Evolutionary conservation across 2,329 filamentous ascomycete genomes (phyloP).

Genomic region (Colletotrichum viniferum): DNA sequence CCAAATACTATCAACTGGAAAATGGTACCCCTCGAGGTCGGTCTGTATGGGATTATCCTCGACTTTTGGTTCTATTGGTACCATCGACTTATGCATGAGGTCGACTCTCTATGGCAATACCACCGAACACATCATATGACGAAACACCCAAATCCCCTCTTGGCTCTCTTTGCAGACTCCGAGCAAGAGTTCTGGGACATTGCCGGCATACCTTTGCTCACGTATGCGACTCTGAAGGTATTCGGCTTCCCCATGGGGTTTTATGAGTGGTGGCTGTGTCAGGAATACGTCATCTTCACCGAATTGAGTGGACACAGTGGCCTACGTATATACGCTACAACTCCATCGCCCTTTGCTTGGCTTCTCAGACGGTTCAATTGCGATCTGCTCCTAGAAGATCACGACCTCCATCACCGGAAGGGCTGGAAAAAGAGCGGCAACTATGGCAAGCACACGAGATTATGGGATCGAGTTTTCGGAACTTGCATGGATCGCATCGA

Average conservation of each 20-base stretch:
- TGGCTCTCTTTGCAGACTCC: slow-evolving; percentile 44
- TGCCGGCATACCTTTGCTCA: slow-evolving; percentile 41
- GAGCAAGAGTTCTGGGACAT: slow-evolving; percentile 49
- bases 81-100: slow-evolving; percentile 45
- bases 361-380: slow-evolving; percentile 33
- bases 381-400: slow-evolving; percentile 47
- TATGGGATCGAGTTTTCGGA: slow-evolving; percentile 41
- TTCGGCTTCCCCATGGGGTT: slow-evolving; percentile 47
- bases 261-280: slow-evolving; percentile 51
- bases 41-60: slow-evolving; percentile 44
- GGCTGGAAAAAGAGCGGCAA: slow-evolving; percentile 42
- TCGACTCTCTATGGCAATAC: slow-evolving; percentile 42
- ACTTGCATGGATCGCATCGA: slow-evolving; percentile 42
- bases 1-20: slow-evolving; percentile 33
- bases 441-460: slow-evolving; percentile 41
- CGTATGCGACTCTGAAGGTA: slow-evolving; percentile 37
- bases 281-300: slow-evolving; percentile 45
- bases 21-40: slow-evolving; percentile 42
- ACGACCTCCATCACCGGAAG: slow-evolving; percentile 43
- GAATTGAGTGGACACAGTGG: slow-evolving; percentile 44
- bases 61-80: slow-evolving; percentile 52
- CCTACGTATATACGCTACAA: slow-evolving; percentile 37
- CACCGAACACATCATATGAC: slow-evolving; percentile 50
- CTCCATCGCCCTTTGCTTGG: slow-evolving; percentile 37
- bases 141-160: slow-evolving; percentile 47